Conservation (phyloP, 768 basidiomycete species). For the Serendipita sp. region DNA sequence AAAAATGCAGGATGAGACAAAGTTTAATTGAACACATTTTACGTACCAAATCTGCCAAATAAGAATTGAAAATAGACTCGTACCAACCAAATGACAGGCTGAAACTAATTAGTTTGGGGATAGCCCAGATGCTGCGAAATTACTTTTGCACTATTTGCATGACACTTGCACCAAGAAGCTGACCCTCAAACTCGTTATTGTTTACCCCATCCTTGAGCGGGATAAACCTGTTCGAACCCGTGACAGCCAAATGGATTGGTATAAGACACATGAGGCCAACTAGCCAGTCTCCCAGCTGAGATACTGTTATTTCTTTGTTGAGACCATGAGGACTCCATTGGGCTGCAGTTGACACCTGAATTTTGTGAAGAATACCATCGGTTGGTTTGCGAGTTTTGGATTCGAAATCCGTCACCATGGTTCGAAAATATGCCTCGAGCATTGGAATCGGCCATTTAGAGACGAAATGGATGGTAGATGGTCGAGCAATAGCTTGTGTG, state of each 20-base stretch:
- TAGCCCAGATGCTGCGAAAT: not conserved
- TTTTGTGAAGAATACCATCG: conserved; percentile 26
- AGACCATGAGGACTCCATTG: conserved; percentile 13
- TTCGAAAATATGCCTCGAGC: conserved; percentile 29
- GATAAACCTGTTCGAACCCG: conserved; percentile 42
- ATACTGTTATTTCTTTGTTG: conserved; percentile 12
- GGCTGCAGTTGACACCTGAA: conserved; percentile 18
- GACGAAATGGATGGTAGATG: conserved; percentile 28
- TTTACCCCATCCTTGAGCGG: conserved; percentile 43
- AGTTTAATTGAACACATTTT: not conserved
- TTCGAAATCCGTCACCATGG: conserved; percentile 33
- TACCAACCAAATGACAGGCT: conserved; percentile 46
- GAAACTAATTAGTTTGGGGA: not conserved
- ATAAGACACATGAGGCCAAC: conserved; percentile 45
- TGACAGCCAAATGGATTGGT: conserved; percentile 46
- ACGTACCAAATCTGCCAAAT: conserved; percentile 38
- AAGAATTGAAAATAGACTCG: conserved; percentile 45
- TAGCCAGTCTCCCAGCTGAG: conserved; percentile 43
- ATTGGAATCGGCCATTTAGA: conserved; percentile 23
- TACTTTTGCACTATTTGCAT: conserved; percentile 23
- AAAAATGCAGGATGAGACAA: not conserved
- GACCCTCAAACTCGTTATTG: conserved; percentile 34
- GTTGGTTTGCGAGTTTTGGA: conserved; percentile 36
- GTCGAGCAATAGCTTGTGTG: conserved; percentile 16
- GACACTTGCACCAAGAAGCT: conserved; percentile 43